Conservation (phyloP, 1,284 basidiomycete genomes). For the Peniophora sp. region DNA sequence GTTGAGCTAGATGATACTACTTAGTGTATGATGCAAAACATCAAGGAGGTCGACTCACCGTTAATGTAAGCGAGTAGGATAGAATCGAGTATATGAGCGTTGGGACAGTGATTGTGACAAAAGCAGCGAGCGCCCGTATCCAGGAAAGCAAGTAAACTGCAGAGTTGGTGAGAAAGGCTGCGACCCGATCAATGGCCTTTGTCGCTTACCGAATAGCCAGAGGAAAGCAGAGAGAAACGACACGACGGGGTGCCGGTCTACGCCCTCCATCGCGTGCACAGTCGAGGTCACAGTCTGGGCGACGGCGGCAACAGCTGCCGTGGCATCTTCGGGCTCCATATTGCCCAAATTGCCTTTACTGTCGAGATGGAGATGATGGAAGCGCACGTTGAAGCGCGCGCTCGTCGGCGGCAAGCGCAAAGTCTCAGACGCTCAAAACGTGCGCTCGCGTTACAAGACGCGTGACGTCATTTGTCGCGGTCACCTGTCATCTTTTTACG, state of each 20-base stretch:
- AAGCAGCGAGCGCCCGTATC: constrained; percentile 61
- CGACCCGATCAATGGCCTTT: neutral
- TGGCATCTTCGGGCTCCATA: neutral
- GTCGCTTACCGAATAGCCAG: constrained; percentile 68
- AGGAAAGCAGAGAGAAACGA: constrained; percentile 77
- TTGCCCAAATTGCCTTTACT: too few species aligned
- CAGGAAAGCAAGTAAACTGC: constrained; percentile 78
- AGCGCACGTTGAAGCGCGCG: too few species aligned
- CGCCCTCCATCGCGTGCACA: constrained; percentile 10
- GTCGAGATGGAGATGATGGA: too few species aligned
- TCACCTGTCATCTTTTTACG: too few species aligned
- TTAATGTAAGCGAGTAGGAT: constrained; percentile 85
- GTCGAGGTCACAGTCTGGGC: neutral
- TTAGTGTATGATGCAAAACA: neutral
- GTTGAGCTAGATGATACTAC: constrained; percentile 49
- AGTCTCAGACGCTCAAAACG: too few species aligned
- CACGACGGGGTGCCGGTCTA: constrained; percentile 53
- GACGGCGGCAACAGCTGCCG: constrained; percentile 7
- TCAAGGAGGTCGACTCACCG: constrained; percentile 35
- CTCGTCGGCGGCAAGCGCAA: too few species aligned
- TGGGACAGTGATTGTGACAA: constrained; percentile 77
- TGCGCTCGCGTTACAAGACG: too few species aligned
- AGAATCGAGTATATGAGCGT: constrained; percentile 69
- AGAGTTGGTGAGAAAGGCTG: constrained; percentile 2
- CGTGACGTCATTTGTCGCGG: too few species aligned